Evolutionary conservation across 257 asterid genomes (phyloP), one percentile per base, ranked within the genome.

Genomic region (Plantago major): DNA sequence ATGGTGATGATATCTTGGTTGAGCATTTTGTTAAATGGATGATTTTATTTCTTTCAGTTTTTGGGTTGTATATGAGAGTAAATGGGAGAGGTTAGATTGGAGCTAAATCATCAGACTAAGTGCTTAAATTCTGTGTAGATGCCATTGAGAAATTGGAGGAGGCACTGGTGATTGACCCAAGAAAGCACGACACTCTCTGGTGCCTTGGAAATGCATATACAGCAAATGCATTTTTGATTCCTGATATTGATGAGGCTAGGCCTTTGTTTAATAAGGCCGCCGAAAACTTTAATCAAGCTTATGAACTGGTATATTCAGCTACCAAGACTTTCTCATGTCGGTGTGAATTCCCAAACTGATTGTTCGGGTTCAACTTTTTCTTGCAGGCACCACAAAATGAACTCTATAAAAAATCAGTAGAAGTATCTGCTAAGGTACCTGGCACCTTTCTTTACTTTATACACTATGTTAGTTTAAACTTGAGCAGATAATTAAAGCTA

Each of bases 191-290:
- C 38, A 78, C 95, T 0, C 76, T 88, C 47, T 91, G 98, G 98
- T 80, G 89, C 74, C 82, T 86, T 49, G 98, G 98, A 13, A 91
- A 91, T 75, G 98, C 97, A 46, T 74, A 86, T 55, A 88, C 95
- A 38, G 75, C 98, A 37, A 72, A 69, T 69, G 97, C 85, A 37
- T 86, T 89, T 74, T 60, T 84, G 75, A 81, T 73, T 71, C 87
- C 98, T 2, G 87, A 86, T 60, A 70, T 72, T 61, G 90, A 74
- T 11, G 93, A 82, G 67, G 96, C 98, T 30, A 78, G 49, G 63
- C 67, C 37, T 73, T 75, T 51, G 56, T 91, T 91, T 50, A 92
- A 84, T 48, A 81, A 71, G 71, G 88, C 98, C 8, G 37, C 83
- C 33, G 45, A 26, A 46, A 81, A 70, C 81, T 91, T 84, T 57